Evolutionary conservation across 176 grass and related monocot genomes (phyloP).

Genomic region (Themeda triandra): DNA sequence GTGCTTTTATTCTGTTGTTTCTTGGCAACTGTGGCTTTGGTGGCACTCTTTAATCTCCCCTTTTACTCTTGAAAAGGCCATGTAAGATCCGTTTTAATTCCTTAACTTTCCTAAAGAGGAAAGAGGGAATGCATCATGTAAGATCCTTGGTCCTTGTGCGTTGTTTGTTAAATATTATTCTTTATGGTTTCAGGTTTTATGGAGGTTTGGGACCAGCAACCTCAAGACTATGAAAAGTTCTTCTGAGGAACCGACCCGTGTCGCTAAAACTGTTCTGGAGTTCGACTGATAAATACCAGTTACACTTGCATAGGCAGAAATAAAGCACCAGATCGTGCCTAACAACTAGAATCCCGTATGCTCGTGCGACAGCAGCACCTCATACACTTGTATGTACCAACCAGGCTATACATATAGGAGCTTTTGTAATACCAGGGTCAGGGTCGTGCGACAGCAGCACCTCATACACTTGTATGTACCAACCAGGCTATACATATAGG

Average conservation of each 20-base stretch:
- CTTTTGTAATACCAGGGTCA: neutral
- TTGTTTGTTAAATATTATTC: neutral
- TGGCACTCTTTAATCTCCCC: neutral
- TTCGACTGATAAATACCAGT: neutral
- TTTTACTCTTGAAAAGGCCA: too few species aligned
- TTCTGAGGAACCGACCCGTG: constrained; percentile 38
- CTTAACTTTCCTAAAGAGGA: neutral
- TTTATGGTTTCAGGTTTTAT: constrained; percentile 61
- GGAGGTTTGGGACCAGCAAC: constrained; percentile 65
- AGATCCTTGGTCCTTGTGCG: neutral
- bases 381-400: neutral
- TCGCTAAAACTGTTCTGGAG: constrained; percentile 12
- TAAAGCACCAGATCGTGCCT: constrained; percentile 9
- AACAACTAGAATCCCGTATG: neutral
- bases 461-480: neutral
- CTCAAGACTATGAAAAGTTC: constrained; percentile 66
- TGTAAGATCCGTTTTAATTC: neutral
- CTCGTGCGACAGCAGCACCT: neutral
- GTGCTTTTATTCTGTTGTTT: neutral
- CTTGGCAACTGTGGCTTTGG: neutral
- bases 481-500: neutral
- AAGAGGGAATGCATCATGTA: neutral
- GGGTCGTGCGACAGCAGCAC: neutral
- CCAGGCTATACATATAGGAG: neutral
- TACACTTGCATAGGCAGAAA: constrained; percentile 18